Evolutionary conservation across 139 green algal genomes (phyloP).

Genomic region (Volvox africanus): DNA sequence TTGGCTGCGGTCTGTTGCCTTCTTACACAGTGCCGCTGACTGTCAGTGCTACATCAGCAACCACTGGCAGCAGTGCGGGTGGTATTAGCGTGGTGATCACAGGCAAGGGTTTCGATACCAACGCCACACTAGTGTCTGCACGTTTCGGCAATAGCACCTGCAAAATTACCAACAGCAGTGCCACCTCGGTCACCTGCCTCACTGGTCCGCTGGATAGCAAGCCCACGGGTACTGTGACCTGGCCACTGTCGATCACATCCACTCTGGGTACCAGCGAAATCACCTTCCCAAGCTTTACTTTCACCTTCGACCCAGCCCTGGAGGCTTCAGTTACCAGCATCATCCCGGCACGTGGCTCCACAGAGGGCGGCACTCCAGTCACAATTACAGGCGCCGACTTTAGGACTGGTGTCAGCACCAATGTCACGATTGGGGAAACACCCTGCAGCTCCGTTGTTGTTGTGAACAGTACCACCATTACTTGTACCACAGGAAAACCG

Average conservation of each 20-base stretch:
- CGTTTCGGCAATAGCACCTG: conserved; percentile 33
- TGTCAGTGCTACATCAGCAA: neutral
- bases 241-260: conserved; percentile 12
- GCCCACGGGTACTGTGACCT: neutral
- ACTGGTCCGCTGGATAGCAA: conserved; percentile 17
- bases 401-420: neutral
- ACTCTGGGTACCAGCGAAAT: neutral
- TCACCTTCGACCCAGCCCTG: conserved; percentile 48
- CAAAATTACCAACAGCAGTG: neutral
- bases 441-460: conserved; percentile 37
- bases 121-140: neutral
- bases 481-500: conserved; percentile 46
- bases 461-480: conserved; percentile 37
- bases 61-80: conserved; percentile 40
- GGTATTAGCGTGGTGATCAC: conserved; percentile 38
- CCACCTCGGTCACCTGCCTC: conserved; percentile 28
- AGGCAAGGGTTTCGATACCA: conserved; percentile 47
- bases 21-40: conserved; percentile 17
- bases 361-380: conserved; percentile 69
- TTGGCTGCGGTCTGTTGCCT: conserved; percentile 10
- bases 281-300: conserved; percentile 11
- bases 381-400: conserved; percentile 58
- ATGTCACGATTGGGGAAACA: conserved; percentile 12
- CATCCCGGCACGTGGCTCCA: conserved; percentile 57
- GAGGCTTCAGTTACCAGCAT: conserved; percentile 57